Percentiles rank a stretch among this genome's conserved stretches.
phyloP scores from a whole-genome alignment of 192 early-diverging fungal species.

The Geranomyces variabilis region DNA sequence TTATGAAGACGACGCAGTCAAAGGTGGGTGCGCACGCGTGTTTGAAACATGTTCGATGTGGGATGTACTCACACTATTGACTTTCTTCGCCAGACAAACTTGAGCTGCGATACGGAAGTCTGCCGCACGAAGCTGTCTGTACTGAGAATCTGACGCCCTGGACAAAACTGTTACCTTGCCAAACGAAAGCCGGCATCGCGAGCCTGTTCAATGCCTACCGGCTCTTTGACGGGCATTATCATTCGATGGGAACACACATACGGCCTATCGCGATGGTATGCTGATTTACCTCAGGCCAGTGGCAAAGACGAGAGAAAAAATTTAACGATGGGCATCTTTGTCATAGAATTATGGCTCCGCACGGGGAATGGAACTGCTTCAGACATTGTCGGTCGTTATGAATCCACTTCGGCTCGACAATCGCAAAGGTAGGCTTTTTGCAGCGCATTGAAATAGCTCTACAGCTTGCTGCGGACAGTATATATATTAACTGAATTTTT shows the following conservation, averaged over 20 bases:
- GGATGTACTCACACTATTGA: too few species aligned
- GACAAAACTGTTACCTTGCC: constrained; percentile 94
- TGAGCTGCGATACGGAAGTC: constrained; percentile 70
- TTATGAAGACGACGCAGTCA: not conserved
- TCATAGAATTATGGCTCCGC: not conserved
- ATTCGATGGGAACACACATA: constrained; percentile 84
- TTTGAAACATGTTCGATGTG: too few species aligned
- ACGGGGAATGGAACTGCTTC: constrained; percentile 63
- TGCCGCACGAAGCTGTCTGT: constrained; percentile 93
- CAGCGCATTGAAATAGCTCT: too few species aligned
- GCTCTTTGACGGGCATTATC: constrained; percentile 87
- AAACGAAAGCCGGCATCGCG: constrained; percentile 87
- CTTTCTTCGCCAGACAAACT: not conserved
- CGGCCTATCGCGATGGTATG: constrained; percentile 51
- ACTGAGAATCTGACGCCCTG: constrained; percentile 99
- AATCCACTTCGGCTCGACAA: constrained; percentile 64
- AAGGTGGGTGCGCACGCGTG: not conserved
- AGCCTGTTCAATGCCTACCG: constrained; percentile 87
- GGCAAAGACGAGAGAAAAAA: too few species aligned
- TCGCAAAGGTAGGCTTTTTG: constrained; percentile 20
- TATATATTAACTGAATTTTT: not conserved
- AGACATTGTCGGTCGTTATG: constrained; percentile 79
- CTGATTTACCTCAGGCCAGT: too few species aligned
- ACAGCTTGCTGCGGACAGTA: not conserved
- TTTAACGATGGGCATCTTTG: too few species aligned